Conservation (phyloP, 257 asterid species). For the Salvia splendens region DNA sequence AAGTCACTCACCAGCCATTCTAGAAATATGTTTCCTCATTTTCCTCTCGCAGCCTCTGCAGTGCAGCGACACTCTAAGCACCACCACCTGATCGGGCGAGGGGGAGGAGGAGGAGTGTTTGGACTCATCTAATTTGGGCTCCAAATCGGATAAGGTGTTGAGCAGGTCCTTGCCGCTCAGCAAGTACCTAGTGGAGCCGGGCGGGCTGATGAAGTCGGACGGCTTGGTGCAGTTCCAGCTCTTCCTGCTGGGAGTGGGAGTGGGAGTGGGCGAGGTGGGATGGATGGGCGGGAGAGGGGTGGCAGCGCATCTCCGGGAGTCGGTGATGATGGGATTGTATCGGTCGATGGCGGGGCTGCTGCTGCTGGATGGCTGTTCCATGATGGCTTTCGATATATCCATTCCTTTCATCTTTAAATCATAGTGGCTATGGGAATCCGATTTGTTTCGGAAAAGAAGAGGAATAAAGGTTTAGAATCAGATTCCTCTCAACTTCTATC, state of each 20-base stretch:
- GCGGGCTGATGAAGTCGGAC: conserved; percentile 66
- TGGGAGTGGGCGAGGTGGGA: too few relatives aligned
- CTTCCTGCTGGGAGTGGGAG: conserved; percentile 21
- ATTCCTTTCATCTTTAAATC: conserved; percentile 49
- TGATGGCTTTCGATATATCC: conserved; percentile 47
- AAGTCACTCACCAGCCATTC: conserved; percentile 95
- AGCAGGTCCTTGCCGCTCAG: conserved; percentile 51
- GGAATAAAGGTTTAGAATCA: too few relatives aligned
- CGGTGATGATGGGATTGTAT: conserved; percentile 51
- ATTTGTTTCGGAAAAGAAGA: too few relatives aligned
- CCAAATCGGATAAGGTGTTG: conserved; percentile 10
- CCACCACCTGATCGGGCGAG: conserved; percentile 69
- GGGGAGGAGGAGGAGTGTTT: not conserved
- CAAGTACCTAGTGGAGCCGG: conserved; percentile 67
- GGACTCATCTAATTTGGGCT: too few relatives aligned
- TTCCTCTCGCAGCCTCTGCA: conserved; percentile 91
- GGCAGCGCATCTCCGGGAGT: conserved; percentile 42
- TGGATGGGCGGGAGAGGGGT: conserved; percentile 19
- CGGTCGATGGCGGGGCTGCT: conserved; percentile 65
- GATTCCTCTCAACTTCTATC: too few relatives aligned
- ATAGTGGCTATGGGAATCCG: conserved; percentile 18
- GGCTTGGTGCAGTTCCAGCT: conserved; percentile 65
- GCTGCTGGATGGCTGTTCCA: conserved; percentile 43
- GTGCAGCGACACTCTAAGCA: conserved; percentile 77
- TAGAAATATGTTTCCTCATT: conserved; percentile 78